phyloP scores from a whole-genome alignment of 495 filamentous ascomycete genomes.

The Talaromyces ruber region DNA sequence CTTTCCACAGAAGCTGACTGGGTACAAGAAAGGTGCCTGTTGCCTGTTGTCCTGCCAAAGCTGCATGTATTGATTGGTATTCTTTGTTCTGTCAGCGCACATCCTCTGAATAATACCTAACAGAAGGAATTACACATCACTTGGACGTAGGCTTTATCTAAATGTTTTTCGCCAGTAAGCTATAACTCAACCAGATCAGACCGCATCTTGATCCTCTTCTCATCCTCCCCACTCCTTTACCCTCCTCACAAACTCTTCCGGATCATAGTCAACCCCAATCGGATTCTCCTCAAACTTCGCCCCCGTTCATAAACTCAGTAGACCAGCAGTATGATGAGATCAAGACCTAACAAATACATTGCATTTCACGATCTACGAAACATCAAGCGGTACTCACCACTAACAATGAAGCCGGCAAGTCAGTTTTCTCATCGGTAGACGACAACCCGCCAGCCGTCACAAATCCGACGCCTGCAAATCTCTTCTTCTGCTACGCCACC shows the following conservation, averaged over 20 bases:
- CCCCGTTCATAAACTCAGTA: neutral
- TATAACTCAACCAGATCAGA: neutral
- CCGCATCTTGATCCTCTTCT: neutral
- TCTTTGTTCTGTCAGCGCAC: too few species aligned
- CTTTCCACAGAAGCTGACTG: too few species aligned
- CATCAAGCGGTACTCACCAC: constrained; percentile 4
- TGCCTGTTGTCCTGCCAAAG: too few species aligned
- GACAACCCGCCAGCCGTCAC: neutral
- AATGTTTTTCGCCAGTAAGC: too few species aligned
- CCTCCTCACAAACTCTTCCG: neutral
- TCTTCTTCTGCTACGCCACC: neutral
- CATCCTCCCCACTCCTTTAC: constrained; percentile 1
- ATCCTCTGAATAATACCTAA: too few species aligned
- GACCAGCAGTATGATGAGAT: too few species aligned
- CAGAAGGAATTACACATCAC: too few species aligned
- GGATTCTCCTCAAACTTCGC: neutral
- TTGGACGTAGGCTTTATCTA: too few species aligned
- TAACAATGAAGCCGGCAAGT: neutral
- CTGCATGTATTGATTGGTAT: too few species aligned
- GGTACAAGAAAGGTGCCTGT: too few species aligned
- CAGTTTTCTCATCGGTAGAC: neutral
- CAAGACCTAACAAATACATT: too few species aligned
- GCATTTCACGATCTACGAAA: neutral
- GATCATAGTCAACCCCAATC: constrained; percentile 1
- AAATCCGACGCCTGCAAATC: neutral